A percentile compares a stretch with the other conserved stretches of the same genome.
Evolutionary conservation across 208 protist genomes (phyloP).

Genomic region (Strigomonas culicis): DNA sequence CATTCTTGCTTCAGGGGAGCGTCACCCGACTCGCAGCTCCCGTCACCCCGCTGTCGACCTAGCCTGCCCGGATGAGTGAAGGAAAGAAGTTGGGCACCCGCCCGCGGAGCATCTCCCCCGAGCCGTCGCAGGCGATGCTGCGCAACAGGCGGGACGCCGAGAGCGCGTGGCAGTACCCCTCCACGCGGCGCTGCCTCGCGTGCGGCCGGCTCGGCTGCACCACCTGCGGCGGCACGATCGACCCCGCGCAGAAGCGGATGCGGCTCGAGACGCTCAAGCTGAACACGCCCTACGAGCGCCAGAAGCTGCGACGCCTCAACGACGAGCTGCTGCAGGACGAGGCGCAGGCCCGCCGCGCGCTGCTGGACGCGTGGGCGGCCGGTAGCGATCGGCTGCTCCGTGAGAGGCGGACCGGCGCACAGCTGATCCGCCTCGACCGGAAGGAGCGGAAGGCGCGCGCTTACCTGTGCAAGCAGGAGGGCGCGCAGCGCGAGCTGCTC

Average conservation of each 20-base stretch:
- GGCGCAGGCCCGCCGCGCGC: constrained; percentile 20
- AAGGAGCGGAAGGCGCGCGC: not conserved
- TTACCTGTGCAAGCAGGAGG: not conserved
- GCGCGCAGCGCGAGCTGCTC: not conserved
- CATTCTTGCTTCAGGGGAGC: too few relatives aligned
- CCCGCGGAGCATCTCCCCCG: not conserved
- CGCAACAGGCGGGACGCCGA: not conserved
- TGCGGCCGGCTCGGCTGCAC: constrained; percentile 62
- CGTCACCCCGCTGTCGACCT: not conserved
- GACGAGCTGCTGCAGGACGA: constrained; percentile 23
- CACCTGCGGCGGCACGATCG: constrained; percentile 31
- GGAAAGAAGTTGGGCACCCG: not conserved
- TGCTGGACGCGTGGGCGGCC: not conserved
- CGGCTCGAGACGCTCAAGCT: constrained; percentile 56
- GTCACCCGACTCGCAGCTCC: not conserved
- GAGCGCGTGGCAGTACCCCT: constrained; percentile 58
- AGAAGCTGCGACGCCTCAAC: constrained; percentile 37
- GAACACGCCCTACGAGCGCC: constrained; percentile 74
- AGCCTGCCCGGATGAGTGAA: not conserved
- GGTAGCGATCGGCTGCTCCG: not conserved
- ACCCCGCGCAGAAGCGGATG: constrained; percentile 42
- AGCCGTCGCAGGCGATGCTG: not conserved
- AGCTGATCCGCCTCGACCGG: not conserved
- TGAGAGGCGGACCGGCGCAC: too few relatives aligned
- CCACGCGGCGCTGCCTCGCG: constrained; percentile 59